Percentiles rank a stretch among this genome's conserved stretches.
Evolutionary conservation across 495 filamentous ascomycete species (phyloP).

Genomic region (Aspergillus nidulans): DNA sequence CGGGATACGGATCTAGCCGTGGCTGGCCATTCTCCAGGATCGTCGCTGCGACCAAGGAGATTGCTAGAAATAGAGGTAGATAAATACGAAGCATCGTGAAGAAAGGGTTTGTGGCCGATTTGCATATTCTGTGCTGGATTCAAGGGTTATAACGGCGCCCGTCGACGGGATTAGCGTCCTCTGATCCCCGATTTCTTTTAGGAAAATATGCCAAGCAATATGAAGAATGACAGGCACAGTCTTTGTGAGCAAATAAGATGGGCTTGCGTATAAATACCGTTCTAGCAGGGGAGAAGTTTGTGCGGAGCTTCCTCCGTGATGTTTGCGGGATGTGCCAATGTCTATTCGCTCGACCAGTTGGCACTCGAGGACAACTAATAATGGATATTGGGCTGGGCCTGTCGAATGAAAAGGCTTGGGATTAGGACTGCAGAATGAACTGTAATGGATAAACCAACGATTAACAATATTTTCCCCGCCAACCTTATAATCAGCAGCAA

Average conservation of each 20-base stretch:
- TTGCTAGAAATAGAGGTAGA: not conserved
- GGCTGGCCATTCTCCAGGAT: slow-evolving; percentile 66
- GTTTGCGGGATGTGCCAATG: not conserved
- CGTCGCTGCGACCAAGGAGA: slow-evolving; percentile 25
- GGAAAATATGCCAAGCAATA: not conserved
- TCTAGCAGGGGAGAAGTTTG: no score
- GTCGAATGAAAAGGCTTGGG: not conserved
- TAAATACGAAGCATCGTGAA: not conserved
- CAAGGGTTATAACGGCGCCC: not conserved
- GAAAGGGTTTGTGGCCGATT: not conserved
- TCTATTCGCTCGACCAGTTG: no score
- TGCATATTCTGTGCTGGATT: not conserved
- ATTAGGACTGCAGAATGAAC: not conserved
- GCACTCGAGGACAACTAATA: no score
- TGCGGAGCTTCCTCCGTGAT: not conserved
- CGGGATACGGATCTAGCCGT: slow-evolving; percentile 31
- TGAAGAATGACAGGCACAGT: no score
- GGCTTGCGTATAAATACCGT: no score
- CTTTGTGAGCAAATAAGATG: no score
- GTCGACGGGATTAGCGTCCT: not conserved
- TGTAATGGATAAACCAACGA: not conserved
- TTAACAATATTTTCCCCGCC: not conserved
- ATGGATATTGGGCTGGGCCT: no score
- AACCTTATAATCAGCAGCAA: not conserved
- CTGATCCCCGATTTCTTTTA: not conserved